These are phyloP conservation scores for Flaveria trinervia DNA, from an alignment of 129 eudicot genomes.

Conservation along the genomic window DNA sequence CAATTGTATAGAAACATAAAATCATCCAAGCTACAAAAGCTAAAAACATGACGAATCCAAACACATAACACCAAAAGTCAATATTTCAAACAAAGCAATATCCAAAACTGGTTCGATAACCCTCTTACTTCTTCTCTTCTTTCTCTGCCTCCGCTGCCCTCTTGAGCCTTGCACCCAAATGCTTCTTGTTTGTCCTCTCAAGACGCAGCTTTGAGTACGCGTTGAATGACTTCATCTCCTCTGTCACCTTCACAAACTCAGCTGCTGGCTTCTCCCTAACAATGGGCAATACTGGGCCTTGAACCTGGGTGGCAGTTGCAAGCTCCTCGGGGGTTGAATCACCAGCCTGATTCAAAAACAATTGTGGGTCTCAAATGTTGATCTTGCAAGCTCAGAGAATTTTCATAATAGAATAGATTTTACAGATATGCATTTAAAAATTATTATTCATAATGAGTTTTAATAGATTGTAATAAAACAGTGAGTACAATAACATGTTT, in stretches of 20 bases:
- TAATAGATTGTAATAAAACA: background rate
- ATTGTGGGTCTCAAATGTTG: background rate
- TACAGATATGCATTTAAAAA: too few species aligned
- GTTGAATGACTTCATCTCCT: constrained; percentile 67
- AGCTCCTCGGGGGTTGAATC: constrained; percentile 83
- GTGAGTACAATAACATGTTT: too few species aligned
- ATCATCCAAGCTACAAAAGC: background rate
- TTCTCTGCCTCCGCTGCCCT: constrained; percentile 84
- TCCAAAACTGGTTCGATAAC: constrained; percentile 17
- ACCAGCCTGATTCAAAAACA: constrained; percentile 49
- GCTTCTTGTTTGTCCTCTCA: constrained; percentile 67
- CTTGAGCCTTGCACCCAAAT: constrained; percentile 69
- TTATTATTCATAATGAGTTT: too few species aligned
- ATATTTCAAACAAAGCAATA: constrained; percentile 17
- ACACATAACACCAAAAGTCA: background rate
- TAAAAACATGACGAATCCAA: background rate
- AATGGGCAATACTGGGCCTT: constrained; percentile 63
- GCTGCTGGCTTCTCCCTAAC: constrained; percentile 57
- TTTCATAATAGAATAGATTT: background rate
- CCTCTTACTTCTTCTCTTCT: constrained; percentile 66
- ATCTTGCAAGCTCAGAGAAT: background rate
- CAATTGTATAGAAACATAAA: background rate
- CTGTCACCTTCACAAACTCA: constrained; percentile 73
- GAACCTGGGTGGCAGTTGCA: constrained; percentile 79
- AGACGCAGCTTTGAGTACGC: constrained; percentile 70